These are phyloP conservation scores for Zygosaccharomyces pseudobailii DNA, from an alignment of 1,139 yeast species.

Conservation along the genomic window DNA sequence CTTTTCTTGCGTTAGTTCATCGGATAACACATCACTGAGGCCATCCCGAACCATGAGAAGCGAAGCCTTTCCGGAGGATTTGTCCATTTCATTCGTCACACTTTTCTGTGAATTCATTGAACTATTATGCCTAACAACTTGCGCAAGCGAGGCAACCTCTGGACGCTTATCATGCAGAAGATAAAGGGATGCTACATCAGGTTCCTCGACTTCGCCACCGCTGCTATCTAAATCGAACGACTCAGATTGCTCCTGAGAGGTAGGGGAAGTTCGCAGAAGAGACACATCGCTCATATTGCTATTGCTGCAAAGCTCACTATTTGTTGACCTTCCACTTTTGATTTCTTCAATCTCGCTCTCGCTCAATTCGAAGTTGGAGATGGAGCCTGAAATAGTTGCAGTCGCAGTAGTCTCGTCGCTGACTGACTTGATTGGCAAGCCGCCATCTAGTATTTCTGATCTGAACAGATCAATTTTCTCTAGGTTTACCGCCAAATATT, in stretches of 20 bases:
- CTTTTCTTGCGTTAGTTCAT: conserved; percentile 4
- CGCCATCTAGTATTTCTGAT: conserved; percentile 17
- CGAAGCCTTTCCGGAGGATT: neutral
- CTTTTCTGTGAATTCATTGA: neutral
- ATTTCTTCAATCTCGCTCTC: conserved; percentile 23
- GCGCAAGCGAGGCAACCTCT: neutral
- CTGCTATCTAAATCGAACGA: neutral
- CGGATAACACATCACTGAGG: neutral
- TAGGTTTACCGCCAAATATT: conserved; percentile 26
- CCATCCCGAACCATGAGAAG: neutral
- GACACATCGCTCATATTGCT: neutral
- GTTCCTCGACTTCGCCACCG: neutral
- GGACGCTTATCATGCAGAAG: neutral
- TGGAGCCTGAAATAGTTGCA: conserved; percentile 26
- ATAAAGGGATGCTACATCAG: neutral
- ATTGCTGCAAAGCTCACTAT: neutral
- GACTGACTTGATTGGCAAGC: conserved; percentile 13
- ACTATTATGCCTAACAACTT: neutral
- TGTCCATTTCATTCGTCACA: neutral
- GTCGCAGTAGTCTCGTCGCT: conserved; percentile 23
- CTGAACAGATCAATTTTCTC: conserved; percentile 24
- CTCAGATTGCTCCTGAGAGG: neutral
- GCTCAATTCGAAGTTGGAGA: conserved; percentile 32
- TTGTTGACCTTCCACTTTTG: conserved; percentile 9
- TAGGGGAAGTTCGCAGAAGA: neutral